These are phyloP conservation scores for Podaxis pistillaris DNA, from an alignment of 768 basidiomycete species.

Conservation along the genomic window DNA sequence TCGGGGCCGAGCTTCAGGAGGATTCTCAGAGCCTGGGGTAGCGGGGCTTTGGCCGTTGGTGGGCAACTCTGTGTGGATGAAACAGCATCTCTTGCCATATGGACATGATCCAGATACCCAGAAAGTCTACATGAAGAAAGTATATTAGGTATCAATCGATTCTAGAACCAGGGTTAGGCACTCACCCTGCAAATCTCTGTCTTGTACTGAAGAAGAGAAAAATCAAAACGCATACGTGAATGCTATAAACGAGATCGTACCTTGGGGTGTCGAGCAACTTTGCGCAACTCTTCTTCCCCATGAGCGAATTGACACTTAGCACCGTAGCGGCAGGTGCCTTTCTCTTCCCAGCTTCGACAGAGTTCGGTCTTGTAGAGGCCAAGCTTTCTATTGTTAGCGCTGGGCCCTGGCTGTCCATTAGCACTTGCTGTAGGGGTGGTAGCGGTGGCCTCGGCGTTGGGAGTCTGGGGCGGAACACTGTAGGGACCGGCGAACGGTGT, in stretches of 20 bases:
- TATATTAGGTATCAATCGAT: conserved; percentile 15
- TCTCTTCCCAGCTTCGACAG: conserved; percentile 92
- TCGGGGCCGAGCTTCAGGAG: conserved; percentile 56
- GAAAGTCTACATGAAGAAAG: conserved; percentile 60
- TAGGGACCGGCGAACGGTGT: conserved; percentile 60
- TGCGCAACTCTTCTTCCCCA: conserved; percentile 84
- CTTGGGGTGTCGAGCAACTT: conserved; percentile 87
- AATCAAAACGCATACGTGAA: conserved; percentile 18
- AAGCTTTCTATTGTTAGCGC: conserved; percentile 88
- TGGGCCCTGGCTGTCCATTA: conserved; percentile 63
- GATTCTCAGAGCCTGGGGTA: conserved; percentile 45
- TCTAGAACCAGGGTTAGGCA: conserved; percentile 13
- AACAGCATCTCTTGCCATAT: conserved; percentile 90
- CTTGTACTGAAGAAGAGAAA: conserved; percentile 63
- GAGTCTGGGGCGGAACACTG: conserved; percentile 28
- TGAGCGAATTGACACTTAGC: conserved; percentile 93
- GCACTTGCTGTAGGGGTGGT: conserved; percentile 40
- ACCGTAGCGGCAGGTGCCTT: conserved; percentile 82
- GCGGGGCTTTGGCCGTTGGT: conserved; percentile 42
- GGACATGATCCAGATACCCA: conserved; percentile 94
- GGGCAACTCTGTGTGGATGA: conserved; percentile 88
- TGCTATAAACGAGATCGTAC: conserved; percentile 35
- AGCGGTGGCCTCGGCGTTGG: conserved; percentile 32
- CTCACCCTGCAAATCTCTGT: conserved; percentile 90
- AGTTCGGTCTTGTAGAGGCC: conserved; percentile 90